Evolutionary conservation across 345 rosid species (phyloP).

Genomic region (Arabis hirsuta): DNA sequence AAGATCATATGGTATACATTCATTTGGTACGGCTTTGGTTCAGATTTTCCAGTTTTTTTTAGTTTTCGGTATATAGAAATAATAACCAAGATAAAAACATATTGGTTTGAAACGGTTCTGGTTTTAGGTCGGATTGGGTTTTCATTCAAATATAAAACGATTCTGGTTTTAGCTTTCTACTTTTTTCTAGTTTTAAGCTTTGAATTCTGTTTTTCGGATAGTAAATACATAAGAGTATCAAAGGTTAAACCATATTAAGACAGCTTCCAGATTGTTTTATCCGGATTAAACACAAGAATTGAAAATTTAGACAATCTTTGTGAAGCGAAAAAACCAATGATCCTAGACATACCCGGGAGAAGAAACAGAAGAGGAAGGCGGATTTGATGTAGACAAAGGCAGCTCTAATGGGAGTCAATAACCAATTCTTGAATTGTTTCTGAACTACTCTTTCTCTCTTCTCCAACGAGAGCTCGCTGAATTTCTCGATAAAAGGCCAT

Average conservation of each 20-base stretch:
- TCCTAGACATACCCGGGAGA: slow-evolving; percentile 58
- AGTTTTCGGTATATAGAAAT: too few species aligned
- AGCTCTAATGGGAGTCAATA: slow-evolving; percentile 57
- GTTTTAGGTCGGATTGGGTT: too few species aligned
- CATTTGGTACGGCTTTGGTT: slow-evolving; percentile 2
- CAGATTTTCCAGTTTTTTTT: background rate
- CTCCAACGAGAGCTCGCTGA: slow-evolving; percentile 52
- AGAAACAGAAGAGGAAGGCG: slow-evolving; percentile 52
- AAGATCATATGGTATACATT: background rate
- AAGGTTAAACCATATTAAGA: background rate
- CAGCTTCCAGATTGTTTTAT: background rate
- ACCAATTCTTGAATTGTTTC: slow-evolving; percentile 49
- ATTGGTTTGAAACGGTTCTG: background rate
- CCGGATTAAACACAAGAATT: background rate
- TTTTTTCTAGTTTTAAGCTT: background rate
- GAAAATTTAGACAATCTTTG: background rate
- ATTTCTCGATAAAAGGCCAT: slow-evolving; percentile 61
- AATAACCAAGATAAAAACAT: background rate
- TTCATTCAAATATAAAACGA: too few species aligned
- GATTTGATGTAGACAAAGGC: slow-evolving; percentile 55
- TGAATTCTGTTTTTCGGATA: background rate
- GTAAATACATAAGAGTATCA: background rate
- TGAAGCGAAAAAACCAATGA: background rate
- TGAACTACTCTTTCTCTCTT: slow-evolving; percentile 67
- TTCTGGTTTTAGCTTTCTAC: background rate